Evolutionary conservation across 2,329 filamentous ascomycete genomes (phyloP), one percentile per base, ranked within the genome.

Genomic region (Colletotrichum lentis): DNA sequence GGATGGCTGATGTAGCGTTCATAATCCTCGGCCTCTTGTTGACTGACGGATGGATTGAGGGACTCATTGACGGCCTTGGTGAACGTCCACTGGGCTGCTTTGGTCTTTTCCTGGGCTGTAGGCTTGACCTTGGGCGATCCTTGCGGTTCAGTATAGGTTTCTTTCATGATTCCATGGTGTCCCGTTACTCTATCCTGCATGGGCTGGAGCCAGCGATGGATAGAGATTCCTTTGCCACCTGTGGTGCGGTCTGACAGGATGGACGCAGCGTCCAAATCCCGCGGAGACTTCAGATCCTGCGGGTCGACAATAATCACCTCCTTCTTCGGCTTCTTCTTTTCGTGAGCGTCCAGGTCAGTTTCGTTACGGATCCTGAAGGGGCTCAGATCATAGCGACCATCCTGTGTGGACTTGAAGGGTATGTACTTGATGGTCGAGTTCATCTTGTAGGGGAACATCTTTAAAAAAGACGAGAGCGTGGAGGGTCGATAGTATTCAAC

Each of bases 401-500:
- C 87, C 73, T 90, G 87, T 5, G 89, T 90, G 1, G 89, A 87
- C 66, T 90, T 90, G 67, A 94, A 85, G 12, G 92, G 91, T 39
- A 95, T 90, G 76, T 95, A 94, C 69, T 91, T 91, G 70, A 94
- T 88, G 4, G 92, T 96, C 0, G 92, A 94, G 75, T 95, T 97
- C 86, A 98, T 92, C 76, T 92, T 94, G 79, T 92, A 97, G 0
- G 93, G 88, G 76, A 97, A 97, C 77, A 97, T 91, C 76, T 97
- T 99, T 16, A 90, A 86, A 72, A 98, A 93, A 0, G 93, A 96
- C 0, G 96, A 97, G 1, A 98, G 81, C 0, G 92, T 92, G 8
- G 92, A 85, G 0, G 96, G 96, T 16, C 94, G 89, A 76, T 99
- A 99, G 77, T 97, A 98, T 77, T 99, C 96, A 8, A 96, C 84